Base-by-base conservation (phyloP, 768 basidiomycete species). In the Hemileccinum rubropunctum region DNA sequence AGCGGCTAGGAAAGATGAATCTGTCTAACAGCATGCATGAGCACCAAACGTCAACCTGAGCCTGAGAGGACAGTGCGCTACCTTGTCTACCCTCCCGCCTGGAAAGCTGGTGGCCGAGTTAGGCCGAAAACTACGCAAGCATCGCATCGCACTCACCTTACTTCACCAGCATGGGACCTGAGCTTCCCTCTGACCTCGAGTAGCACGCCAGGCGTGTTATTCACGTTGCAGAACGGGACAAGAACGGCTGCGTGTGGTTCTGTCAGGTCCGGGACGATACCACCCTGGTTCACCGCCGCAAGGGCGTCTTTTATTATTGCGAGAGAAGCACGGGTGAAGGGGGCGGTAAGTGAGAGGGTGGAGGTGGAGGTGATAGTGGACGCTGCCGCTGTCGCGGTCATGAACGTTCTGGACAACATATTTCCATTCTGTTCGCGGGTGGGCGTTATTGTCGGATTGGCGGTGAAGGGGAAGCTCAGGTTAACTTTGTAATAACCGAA, bases 211-310 rank as follows among this genome's bases (percentile, higher is more conserved):
- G 89, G 85, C 13, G 72, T 70, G 44, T 75, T 74, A 28, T 76
- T 71, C 17, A 91, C 83, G 59, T 91, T 91, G 68, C 88, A 91
- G 44, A 91, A 71, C 0, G 88, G 87, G 54, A 91, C 79, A 44
- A 91, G 70, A 21, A 91, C 84, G 4, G 86, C 85, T 10, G 89
- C 89, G 58, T 81, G 76, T 32, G 63, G 58, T 54, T 76, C 72
- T 18, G 53, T 42, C 15, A 51, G 53, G 43, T 61, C 54, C 46
- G 58, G 56, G 26, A 51, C 50, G 45, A 57, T 54, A 30, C 39
- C 41, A 17, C 60, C 34, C 35, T 59, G 55, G 36, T 54, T 46
- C 30, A 36, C 53, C 13, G 59, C 39, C 1, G 48, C 42, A 9
- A 76, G 67, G 6, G 62, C 60, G 30, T 48, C 52, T 39, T 61